These are phyloP conservation scores for Podila verticillata DNA, from an alignment of 192 early-diverging fungal genomes.

Conservation along the genomic window DNA sequence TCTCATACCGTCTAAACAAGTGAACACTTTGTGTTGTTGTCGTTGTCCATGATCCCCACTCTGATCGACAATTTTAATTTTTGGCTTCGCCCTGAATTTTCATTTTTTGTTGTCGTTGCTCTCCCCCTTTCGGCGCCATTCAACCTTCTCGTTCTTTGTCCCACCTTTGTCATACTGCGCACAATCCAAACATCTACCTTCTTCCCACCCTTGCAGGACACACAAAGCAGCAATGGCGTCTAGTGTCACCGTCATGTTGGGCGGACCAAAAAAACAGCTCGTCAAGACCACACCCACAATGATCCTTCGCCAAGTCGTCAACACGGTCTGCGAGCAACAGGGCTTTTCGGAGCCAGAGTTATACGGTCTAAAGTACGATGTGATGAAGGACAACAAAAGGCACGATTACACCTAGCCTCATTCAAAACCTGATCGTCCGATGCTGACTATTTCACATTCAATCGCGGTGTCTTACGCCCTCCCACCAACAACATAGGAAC, in stretches of 20 bases:
- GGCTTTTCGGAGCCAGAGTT: slow-evolving; percentile 54
- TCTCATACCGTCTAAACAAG: not conserved
- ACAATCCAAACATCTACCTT: not conserved
- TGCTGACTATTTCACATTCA: not conserved
- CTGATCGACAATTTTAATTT: not conserved
- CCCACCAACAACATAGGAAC: not conserved
- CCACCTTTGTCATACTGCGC: not conserved
- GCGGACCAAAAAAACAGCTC: slow-evolving; percentile 30
- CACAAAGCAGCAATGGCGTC: slow-evolving; percentile 52
- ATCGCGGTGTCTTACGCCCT: not conserved
- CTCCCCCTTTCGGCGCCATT: not conserved
- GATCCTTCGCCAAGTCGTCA: slow-evolving; percentile 69
- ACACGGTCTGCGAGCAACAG: slow-evolving; percentile 61
- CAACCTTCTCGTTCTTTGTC: not conserved
- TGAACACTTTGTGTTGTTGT: not conserved
- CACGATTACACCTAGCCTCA: too few relatives aligned
- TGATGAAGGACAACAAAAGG: not conserved
- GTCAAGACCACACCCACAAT: slow-evolving; percentile 77
- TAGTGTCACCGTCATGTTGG: slow-evolving; percentile 57
- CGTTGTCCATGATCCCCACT: not conserved
- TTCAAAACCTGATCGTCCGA: too few relatives aligned
- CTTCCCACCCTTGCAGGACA: not conserved
- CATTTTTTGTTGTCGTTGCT: not conserved
- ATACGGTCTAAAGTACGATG: slow-evolving; percentile 64
- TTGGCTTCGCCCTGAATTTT: slow-evolving; percentile 1